These are phyloP conservation scores for Pilatotrama ljubarskyi DNA, from an alignment of 768 basidiomycete species.

Conservation along the genomic window DNA sequence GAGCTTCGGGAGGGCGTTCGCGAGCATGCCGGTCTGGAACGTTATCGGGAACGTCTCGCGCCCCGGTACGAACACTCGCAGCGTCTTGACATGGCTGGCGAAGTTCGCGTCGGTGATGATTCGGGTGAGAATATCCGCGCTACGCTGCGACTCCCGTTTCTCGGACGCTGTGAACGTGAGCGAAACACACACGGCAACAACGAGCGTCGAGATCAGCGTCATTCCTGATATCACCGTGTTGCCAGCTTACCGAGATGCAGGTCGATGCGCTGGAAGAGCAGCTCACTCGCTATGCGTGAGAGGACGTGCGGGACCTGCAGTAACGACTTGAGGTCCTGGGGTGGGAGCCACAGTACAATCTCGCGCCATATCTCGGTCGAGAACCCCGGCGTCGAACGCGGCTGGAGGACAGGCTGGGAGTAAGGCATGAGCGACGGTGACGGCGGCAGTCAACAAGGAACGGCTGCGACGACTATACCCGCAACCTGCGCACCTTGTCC, in stretches of 20 bases:
- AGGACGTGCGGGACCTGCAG: constrained; percentile 65
- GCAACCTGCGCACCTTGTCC: constrained; percentile 49
- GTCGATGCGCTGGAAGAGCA: constrained; percentile 64
- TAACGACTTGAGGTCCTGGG: constrained; percentile 63
- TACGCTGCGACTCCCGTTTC: constrained; percentile 58
- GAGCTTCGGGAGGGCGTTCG: constrained; percentile 66
- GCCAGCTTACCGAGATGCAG: constrained; percentile 52
- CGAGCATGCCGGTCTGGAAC: constrained; percentile 71
- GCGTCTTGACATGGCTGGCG: constrained; percentile 54
- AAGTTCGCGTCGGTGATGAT: constrained; percentile 63
- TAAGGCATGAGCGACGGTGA: constrained; percentile 13
- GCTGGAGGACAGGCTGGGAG: constrained; percentile 35
- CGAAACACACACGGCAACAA: constrained; percentile 6
- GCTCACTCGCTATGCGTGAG: constrained; percentile 67
- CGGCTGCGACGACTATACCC: constrained; percentile 6
- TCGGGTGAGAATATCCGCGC: constrained; percentile 68
- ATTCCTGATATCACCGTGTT: not conserved
- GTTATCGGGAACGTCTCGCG: constrained; percentile 52
- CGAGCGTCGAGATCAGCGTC: constrained; percentile 13
- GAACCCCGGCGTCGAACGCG: constrained; percentile 51
- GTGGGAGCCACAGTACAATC: constrained; percentile 60
- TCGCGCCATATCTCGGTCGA: constrained; percentile 74
- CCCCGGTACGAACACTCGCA: constrained; percentile 58
- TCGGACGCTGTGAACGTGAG: constrained; percentile 43
- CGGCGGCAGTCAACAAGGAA: not conserved